Conservation (phyloP, 2,329 filamentous ascomycete genomes). For the Trichoderma aggressivum region DNA sequence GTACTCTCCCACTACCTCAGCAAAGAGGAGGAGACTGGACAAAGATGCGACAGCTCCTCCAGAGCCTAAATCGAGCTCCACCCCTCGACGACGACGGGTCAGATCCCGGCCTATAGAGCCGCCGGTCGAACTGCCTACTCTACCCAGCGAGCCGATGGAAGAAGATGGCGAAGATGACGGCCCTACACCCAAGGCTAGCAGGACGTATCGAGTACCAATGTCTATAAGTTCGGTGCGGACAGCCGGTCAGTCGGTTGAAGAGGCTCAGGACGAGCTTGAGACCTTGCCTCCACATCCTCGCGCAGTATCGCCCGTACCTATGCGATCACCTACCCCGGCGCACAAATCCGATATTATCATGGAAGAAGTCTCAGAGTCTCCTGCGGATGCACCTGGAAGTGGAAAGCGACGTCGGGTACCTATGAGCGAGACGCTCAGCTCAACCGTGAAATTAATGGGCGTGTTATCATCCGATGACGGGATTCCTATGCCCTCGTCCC, state of each 20-base stretch:
- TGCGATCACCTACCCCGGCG: slow-evolving; percentile 15
- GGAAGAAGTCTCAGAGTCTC: slow-evolving; percentile 43
- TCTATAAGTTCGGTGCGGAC: slow-evolving; percentile 15
- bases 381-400: slow-evolving; percentile 53
- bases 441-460: slow-evolving; percentile 43
- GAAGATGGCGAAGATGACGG: slow-evolving; percentile 20
- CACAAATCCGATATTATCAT: slow-evolving; percentile 20
- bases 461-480: slow-evolving; percentile 33
- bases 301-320: slow-evolving; percentile 18
- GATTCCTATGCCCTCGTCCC: slow-evolving; percentile 38
- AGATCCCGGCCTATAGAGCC: slow-evolving; percentile 25
- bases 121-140: slow-evolving; percentile 29
- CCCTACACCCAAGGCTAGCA: slow-evolving; percentile 10
- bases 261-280: slow-evolving; percentile 25
- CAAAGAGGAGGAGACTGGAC: slow-evolving; percentile 43
- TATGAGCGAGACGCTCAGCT: slow-evolving; percentile 35
- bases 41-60: slow-evolving; percentile 16
- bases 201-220: background rate
- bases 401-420: slow-evolving; percentile 45
- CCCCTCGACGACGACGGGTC: slow-evolving; percentile 22
- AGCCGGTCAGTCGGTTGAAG: slow-evolving; percentile 12
- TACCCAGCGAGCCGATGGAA: slow-evolving; percentile 29
- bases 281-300: slow-evolving; percentile 22
- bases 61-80: slow-evolving; percentile 16
- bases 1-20: slow-evolving; percentile 46